Evolutionary conservation across 2,329 filamentous ascomycete genomes (phyloP), one percentile per base, ranked within the genome.

Genomic region (Fusarium paranaense): DNA sequence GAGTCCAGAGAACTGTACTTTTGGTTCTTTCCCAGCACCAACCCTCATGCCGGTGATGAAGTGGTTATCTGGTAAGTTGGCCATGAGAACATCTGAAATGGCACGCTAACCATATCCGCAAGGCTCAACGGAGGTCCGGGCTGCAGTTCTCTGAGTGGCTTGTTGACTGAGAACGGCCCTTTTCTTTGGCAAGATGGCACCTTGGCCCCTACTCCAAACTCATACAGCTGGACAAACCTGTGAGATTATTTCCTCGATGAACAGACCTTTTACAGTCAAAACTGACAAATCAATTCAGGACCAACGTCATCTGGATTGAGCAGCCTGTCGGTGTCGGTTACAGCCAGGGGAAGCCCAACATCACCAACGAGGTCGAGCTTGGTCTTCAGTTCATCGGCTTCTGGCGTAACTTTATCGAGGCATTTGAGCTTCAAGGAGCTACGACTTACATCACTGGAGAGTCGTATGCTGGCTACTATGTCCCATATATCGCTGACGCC

Each of bases 151-250:
- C 71, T 78, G 0, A 76, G 71, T 6, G 76, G 76, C 16, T 33
- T 95, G 2, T 80, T 96, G 11, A 92, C 94, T 60, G 94, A 96
- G 76, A 95, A 95, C 76, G 93, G 94, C 0, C 92, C 93, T 0
- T 92, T 94, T 77, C 66, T 88, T 6, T 94, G 92, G 92, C 89
- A 92, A 78, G 86, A 90, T 14, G 94, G 94, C 37, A 95, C 92
- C 1, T 88, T 86, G 64, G 86, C 86, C 20, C 93, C 93, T 0
- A 86, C 90, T 0, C 83, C 85, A 52, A 95, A 95, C 78, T 87
- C 89, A 0, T 95, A 92, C 84, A 88, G 89, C n/a, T 95, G 93
- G 93, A 89, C 90, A 69, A 92, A 92, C 60, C 82, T 96, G 76
- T 78, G 63, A 67, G 74, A 22, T 13, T 6, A 14, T n/a, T 20